Evolutionary conservation across 768 basidiomycete genomes (phyloP), one percentile per base, ranked within the genome.

Genomic region (Vararia minispora): DNA sequence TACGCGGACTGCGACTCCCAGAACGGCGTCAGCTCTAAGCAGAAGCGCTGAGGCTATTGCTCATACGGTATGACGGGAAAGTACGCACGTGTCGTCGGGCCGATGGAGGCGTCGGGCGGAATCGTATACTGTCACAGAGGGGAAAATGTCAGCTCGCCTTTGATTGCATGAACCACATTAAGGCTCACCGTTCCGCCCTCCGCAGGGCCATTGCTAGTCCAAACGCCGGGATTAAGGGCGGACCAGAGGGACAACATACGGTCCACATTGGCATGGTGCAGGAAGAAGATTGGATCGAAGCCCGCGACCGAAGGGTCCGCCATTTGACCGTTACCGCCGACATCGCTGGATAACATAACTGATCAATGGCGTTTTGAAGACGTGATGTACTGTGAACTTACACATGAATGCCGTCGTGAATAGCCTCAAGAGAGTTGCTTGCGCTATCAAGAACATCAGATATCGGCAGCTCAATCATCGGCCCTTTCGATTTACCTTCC

Each of bases 191-290:
- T 46, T 8, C 46, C 43, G 14, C 37, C 33, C 40, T 37, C 43
- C 25, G 43, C 40, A 34, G 31, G 49, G 33, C 25, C 55, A 28
- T 9, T 26, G 22, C 49, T 52, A 5, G 69, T 64, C 61, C 64
- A 66, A 5, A 64, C 58, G 3, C 45, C 51, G 0, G 57, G 63
- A 43, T 73, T 60, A 30, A 73, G 41, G 1, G 66, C 70, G 5
- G 60, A 54, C 72, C 71, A 74, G 13, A 74, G 54, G 6, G 69
- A 58, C 17, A 72, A 54, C 43, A 71, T n/a, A 16, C 71, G 65
- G 42, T 75, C 73, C 18, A 73, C 69, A 32, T 75, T 69, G 41
- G 52, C 44, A 46, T 75, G 72, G 44, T 74, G 73, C 43, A 74
- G 48, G 52, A 60, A 72, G 58, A 75, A 73, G 43, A 71, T 64